Conservation (phyloP, 148 eudicot genomes). For the Rhododendron kiyosumense region DNA sequence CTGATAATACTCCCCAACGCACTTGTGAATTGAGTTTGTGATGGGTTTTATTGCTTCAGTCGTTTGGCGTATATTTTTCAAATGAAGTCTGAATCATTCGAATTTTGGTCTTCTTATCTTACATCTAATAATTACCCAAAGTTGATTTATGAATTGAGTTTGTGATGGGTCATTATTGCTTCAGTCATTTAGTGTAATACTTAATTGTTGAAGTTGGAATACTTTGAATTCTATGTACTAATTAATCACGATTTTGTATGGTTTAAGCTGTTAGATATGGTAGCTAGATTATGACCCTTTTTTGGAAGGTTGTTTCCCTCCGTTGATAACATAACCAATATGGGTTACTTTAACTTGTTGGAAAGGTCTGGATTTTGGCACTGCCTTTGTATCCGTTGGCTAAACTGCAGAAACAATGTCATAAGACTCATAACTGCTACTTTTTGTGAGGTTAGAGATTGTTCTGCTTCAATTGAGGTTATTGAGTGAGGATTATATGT, state of each 20-base stretch:
- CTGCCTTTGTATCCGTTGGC: neutral
- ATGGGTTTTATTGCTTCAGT: neutral
- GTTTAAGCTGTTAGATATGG: neutral
- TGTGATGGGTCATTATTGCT: neutral
- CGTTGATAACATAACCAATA: neutral
- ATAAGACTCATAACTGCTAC: neutral
- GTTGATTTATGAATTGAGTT: neutral
- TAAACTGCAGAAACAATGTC: neutral
- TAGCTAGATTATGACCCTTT: neutral
- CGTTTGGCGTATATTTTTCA: neutral
- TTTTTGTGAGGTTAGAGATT: neutral
- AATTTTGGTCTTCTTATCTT: conserved; percentile 29
- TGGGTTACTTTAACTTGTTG: neutral
- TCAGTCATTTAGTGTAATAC: neutral
- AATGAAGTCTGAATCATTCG: neutral
- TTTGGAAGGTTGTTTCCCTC: neutral
- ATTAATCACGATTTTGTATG: neutral
- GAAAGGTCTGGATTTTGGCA: neutral
- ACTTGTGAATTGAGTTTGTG: neutral
- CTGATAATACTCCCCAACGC: neutral
- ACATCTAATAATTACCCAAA: neutral
- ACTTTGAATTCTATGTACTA: neutral
- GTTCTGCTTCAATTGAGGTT: neutral
- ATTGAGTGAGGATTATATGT: neutral
- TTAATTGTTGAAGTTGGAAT: neutral